phyloP scores from a whole-genome alignment of 139 green algal genomes.

The Desmodesmus armatus region DNA sequence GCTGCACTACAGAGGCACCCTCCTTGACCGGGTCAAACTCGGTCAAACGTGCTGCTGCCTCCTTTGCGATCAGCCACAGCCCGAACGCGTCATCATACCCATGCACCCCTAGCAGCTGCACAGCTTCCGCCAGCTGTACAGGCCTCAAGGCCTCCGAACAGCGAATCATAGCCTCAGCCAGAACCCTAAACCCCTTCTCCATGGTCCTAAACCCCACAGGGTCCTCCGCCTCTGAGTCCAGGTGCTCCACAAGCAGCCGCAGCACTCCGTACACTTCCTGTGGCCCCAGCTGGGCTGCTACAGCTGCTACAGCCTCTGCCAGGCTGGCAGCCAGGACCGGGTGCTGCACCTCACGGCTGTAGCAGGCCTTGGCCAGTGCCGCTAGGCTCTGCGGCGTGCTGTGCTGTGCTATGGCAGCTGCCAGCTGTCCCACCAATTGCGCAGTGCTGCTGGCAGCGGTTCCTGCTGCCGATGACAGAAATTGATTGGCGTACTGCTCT shows the following conservation, averaged over 20 bases:
- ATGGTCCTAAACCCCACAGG: neutral
- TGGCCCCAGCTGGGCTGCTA: conserved; percentile 24
- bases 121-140: conserved; percentile 73
- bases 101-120: conserved; percentile 53
- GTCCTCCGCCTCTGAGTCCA: neutral
- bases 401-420: neutral
- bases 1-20: neutral
- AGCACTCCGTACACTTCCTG: conserved; percentile 35
- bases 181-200: conserved; percentile 4
- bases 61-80: conserved; percentile 37
- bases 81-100: conserved; percentile 35
- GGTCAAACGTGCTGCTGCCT: conserved; percentile 2
- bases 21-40: conserved; percentile 31
- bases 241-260: conserved; percentile 40
- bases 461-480: neutral
- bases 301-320: conserved; percentile 27
- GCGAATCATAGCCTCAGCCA: conserved; percentile 21
- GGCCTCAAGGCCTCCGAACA: conserved; percentile 63
- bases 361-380: conserved; percentile 29
- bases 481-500: neutral
- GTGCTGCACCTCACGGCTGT: conserved; percentile 22
- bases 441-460: neutral
- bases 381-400: conserved; percentile 17
- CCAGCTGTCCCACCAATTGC: neutral
- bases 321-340: conserved; percentile 5